Percentiles rank a stretch among this genome's conserved stretches.
phyloP scores from a whole-genome alignment of 768 basidiomycete genomes.

The Rhizopogon vulgaris region DNA sequence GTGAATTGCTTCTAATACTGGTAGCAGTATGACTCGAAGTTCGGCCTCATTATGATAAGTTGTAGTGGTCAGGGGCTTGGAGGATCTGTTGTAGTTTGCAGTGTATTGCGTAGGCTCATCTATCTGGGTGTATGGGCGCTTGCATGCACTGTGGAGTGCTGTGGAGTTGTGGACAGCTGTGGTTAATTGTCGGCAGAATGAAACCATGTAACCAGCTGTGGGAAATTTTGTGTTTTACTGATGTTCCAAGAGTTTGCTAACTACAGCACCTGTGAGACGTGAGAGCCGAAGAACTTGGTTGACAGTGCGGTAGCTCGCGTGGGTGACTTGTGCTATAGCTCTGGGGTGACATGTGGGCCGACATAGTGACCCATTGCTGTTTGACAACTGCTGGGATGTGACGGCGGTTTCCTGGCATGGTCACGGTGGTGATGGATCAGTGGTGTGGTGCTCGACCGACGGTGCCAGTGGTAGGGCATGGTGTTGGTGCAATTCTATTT shows the following conservation, averaged over 20 bases:
- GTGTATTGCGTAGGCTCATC: too few relatives aligned
- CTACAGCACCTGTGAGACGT: neutral
- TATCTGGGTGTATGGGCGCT: too few relatives aligned
- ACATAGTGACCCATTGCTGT: constrained; percentile 1
- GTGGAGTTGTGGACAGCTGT: too few relatives aligned
- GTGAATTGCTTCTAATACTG: too few relatives aligned
- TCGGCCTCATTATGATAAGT: too few relatives aligned
- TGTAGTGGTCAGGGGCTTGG: too few relatives aligned
- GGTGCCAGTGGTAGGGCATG: constrained; percentile 31
- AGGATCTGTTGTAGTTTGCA: too few relatives aligned
- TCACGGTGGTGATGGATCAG: constrained; percentile 30
- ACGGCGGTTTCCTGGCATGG: neutral
- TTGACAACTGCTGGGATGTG: neutral
- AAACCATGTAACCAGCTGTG: too few relatives aligned
- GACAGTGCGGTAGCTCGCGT: neutral
- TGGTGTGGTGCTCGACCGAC: constrained; percentile 36
- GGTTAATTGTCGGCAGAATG: too few relatives aligned
- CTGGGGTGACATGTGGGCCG: neutral
- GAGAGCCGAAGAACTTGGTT: neutral
- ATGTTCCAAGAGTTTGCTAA: neutral
- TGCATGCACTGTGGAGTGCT: too few relatives aligned
- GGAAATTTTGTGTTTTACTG: too few relatives aligned
- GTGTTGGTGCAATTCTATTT: constrained; percentile 27
- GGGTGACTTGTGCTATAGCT: neutral
- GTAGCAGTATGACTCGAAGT: too few relatives aligned